phyloP scores from a whole-genome alignment of 108 stramenopile genomes.

The Skeletonema tropicum region DNA sequence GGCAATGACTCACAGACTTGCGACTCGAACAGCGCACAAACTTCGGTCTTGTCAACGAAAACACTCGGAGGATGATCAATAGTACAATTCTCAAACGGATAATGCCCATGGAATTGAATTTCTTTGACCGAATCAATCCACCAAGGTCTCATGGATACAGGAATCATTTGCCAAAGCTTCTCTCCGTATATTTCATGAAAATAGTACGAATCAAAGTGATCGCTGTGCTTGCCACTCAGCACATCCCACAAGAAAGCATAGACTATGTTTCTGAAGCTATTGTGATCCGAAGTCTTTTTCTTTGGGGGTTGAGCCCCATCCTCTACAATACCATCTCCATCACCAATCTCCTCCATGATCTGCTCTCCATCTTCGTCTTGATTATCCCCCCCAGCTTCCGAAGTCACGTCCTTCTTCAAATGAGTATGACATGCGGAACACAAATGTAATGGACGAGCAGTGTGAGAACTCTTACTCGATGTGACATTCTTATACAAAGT shows the following conservation, averaged over 20 bases:
- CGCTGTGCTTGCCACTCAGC: not conserved
- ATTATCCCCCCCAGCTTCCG: too few relatives aligned
- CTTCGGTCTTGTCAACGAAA: not conserved
- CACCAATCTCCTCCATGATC: too few relatives aligned
- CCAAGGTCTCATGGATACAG: not conserved
- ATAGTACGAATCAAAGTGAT: not conserved
- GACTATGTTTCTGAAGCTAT: not conserved
- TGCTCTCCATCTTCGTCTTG: too few relatives aligned
- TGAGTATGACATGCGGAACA: too few relatives aligned
- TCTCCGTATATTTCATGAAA: not conserved
- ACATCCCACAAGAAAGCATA: not conserved
- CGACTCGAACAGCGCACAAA: not conserved
- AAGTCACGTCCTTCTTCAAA: too few relatives aligned
- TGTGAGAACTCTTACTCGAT: too few relatives aligned
- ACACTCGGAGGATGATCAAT: not conserved
- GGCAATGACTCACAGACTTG: not conserved
- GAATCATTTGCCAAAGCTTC: not conserved
- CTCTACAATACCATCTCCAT: not conserved
- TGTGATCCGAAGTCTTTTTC: too few relatives aligned
- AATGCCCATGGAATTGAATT: not conserved
- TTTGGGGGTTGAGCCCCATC: not conserved
- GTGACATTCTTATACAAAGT: too few relatives aligned
- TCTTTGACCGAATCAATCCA: not conserved
- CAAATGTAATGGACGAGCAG: too few relatives aligned
- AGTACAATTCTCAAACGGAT: not conserved